Percentiles rank a stretch among this genome's conserved stretches.
These are phyloP conservation scores for Mycena filopes DNA, from an alignment of 768 basidiomycete species.

Conservation along the genomic window DNA sequence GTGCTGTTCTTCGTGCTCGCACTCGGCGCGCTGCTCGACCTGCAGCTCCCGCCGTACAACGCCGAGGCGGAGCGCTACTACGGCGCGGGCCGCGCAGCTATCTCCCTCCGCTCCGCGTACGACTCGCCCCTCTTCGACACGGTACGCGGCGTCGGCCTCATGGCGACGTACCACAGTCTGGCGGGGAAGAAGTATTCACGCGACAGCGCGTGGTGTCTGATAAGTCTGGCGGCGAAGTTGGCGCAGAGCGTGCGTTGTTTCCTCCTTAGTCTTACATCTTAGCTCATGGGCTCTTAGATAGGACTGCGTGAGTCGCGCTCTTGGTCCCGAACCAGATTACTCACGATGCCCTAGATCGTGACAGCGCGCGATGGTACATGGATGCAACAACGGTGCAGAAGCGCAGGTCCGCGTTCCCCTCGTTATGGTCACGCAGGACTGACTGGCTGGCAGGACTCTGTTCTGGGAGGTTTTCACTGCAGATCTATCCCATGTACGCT, in stretches of 20 bases:
- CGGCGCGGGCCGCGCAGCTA: slow-evolving; percentile 63
- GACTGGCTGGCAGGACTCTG: slow-evolving; percentile 35
- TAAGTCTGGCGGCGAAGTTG: slow-evolving; percentile 67
- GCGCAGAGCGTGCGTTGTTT: slow-evolving; percentile 59
- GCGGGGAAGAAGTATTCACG: slow-evolving; percentile 63
- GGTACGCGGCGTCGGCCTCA: slow-evolving; percentile 67
- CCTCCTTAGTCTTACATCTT: neutral
- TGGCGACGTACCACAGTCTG: slow-evolving; percentile 66
- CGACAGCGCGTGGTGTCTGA: slow-evolving; percentile 61
- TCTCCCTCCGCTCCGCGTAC: slow-evolving; percentile 61
- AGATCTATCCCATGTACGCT: slow-evolving; percentile 50
- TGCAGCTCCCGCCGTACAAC: slow-evolving; percentile 60
- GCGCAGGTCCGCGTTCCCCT: slow-evolving; percentile 30
- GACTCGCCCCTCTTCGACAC: slow-evolving; percentile 66
- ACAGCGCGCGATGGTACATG: slow-evolving; percentile 53
- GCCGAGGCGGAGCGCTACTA: slow-evolving; percentile 72
- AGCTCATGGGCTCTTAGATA: slow-evolving; percentile 40
- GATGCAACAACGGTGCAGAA: slow-evolving; percentile 49
- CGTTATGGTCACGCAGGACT: neutral
- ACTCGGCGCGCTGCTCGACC: slow-evolving; percentile 69
- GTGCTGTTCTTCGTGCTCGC: slow-evolving; percentile 69
- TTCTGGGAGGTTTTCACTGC: slow-evolving; percentile 54
- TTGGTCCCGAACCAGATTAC: neutral
- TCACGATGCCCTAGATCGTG: slow-evolving; percentile 44
- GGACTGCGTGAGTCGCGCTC: slow-evolving; percentile 51